phyloP scores from a whole-genome alignment of 768 basidiomycete species.

The Amylocystis lapponica region DNA sequence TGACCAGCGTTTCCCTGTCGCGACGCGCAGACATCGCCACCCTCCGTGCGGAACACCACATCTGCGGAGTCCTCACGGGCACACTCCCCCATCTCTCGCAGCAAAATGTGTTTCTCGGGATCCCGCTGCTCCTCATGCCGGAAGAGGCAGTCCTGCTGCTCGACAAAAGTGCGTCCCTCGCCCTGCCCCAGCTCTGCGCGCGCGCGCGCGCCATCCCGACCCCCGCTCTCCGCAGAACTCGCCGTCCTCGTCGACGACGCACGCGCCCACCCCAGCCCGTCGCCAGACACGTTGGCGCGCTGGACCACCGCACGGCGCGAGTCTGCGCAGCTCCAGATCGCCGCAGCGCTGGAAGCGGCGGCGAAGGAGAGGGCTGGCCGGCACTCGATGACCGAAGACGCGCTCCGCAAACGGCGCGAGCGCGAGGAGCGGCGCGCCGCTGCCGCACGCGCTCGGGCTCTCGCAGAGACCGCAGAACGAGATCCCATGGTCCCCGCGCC shows the following conservation, averaged over 20 bases:
- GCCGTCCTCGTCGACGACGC: constrained; percentile 76
- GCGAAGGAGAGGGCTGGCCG: constrained; percentile 36
- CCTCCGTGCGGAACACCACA: constrained; percentile 71
- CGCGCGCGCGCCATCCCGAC: not conserved
- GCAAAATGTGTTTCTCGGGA: constrained; percentile 93
- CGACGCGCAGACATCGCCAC: constrained; percentile 62
- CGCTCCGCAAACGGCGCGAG: constrained; percentile 65
- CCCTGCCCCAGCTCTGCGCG: not conserved
- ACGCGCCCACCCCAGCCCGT: constrained; percentile 47
- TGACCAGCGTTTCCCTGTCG: not conserved
- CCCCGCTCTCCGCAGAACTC: constrained; percentile 41
- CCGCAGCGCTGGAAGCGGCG: constrained; percentile 42
- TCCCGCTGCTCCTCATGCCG: constrained; percentile 83
- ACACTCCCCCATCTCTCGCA: constrained; percentile 93
- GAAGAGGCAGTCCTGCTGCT: constrained; percentile 91
- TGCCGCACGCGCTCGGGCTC: constrained; percentile 15
- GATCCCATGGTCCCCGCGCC: not conserved
- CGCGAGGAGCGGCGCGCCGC: constrained; percentile 46
- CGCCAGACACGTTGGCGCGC: constrained; percentile 36
- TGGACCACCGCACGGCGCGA: constrained; percentile 51
- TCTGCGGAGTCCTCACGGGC: constrained; percentile 83
- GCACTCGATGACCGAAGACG: constrained; percentile 38
- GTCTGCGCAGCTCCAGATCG: constrained; percentile 42
- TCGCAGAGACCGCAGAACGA: constrained; percentile 15
- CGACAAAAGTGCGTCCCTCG: constrained; percentile 55